These are phyloP conservation scores for Vaccinium corymbosum DNA, from an alignment of 148 eudicot genomes.

Conservation along the genomic window DNA sequence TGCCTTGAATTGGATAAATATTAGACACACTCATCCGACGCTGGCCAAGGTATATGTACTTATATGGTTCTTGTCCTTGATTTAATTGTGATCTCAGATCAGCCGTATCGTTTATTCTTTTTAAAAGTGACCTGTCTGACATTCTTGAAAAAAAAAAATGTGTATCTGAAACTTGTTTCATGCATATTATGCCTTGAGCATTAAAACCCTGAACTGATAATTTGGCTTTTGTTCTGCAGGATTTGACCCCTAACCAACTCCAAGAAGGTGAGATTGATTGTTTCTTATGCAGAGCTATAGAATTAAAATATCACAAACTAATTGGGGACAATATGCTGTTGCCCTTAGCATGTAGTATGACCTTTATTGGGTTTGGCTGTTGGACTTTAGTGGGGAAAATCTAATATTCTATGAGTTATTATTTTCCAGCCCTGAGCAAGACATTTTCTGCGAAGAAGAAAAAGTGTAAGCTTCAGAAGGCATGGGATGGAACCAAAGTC, in stretches of 20 bases:
- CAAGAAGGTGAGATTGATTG: slow-evolving; percentile 60
- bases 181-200: background rate
- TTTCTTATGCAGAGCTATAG: background rate
- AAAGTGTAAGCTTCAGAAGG: slow-evolving; percentile 92
- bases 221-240: slow-evolving; percentile 38
- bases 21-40: background rate
- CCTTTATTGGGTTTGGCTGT: slow-evolving; percentile 10
- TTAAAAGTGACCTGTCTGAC: background rate
- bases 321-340: background rate
- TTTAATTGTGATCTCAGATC: background rate
- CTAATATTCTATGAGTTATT: slow-evolving; percentile 15
- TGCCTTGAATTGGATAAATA: background rate
- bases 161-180: background rate
- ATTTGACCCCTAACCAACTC: slow-evolving; percentile 71
- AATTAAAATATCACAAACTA: background rate
- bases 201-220: background rate
- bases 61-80: background rate
- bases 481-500: slow-evolving; percentile 91
- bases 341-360: background rate
- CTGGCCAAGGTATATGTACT: background rate
- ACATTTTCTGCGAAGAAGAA: slow-evolving; percentile 81
- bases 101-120: background rate
- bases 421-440: slow-evolving; percentile 73
- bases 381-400: slow-evolving; percentile 1
- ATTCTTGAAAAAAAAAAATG: background rate